Evolutionary conservation across 768 basidiomycete species (phyloP).

Genomic region (Naematelia encephala): DNA sequence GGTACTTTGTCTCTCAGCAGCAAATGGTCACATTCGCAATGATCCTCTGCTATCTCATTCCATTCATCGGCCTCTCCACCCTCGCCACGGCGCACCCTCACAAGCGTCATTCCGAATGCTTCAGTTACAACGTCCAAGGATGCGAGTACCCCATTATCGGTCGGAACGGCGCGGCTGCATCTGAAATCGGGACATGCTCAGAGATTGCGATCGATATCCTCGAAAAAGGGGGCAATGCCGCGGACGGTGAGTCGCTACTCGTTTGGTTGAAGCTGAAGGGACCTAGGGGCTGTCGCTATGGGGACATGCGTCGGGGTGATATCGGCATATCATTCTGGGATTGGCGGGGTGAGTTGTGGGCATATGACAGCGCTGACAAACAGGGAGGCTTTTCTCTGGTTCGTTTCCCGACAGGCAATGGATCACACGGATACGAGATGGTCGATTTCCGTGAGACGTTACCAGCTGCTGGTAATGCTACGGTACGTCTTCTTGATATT

Average conservation of each 20-base stretch:
- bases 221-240: conserved; percentile 37
- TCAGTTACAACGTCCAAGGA: conserved; percentile 18
- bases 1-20: too few relatives aligned
- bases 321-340: conserved; percentile 39
- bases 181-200: conserved; percentile 38
- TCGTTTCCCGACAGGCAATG: conserved; percentile 26
- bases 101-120: conserved; percentile 24
- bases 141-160: conserved; percentile 21
- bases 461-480: conserved; percentile 40
- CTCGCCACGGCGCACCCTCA: background rate
- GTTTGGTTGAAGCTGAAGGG: background rate
- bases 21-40: background rate
- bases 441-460: conserved; percentile 41
- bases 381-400: conserved; percentile 42
- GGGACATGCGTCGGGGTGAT: conserved; percentile 41
- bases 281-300: conserved; percentile 19
- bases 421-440: conserved; percentile 25
- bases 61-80: background rate
- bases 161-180: conserved; percentile 19
- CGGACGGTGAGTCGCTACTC: conserved; percentile 21
- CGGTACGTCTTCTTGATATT: conserved; percentile 9
- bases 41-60: background rate
- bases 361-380: background rate
- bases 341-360: conserved; percentile 30
- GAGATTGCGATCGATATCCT: conserved; percentile 39